A percentile compares a stretch with the other conserved stretches of the same genome.
Evolutionary conservation across 23 red algal genomes (phyloP).

Genomic region (Agarophyton chilense): DNA sequence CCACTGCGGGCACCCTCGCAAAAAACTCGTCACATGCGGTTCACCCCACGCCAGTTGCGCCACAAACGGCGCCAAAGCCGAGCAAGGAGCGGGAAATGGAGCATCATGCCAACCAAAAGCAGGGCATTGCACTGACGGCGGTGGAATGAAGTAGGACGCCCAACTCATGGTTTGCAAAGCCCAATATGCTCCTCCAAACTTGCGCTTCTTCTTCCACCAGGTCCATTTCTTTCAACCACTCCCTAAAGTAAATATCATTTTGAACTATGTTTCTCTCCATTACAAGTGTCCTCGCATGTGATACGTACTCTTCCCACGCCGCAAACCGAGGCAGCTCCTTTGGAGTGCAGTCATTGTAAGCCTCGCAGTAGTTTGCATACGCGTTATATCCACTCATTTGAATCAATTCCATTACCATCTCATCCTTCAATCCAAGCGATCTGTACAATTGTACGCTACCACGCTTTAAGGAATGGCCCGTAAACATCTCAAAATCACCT

Average conservation of each 20-base stretch:
- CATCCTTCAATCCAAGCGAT: slow-evolving; percentile 7
- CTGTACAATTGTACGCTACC: slow-evolving; percentile 7
- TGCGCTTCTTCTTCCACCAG: not conserved
- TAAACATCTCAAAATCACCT: slow-evolving; percentile 4
- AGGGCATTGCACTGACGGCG: not conserved
- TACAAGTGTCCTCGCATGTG: not conserved
- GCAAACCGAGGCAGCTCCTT: not conserved
- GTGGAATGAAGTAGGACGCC: not conserved
- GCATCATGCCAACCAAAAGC: not conserved
- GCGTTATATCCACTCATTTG: slow-evolving; percentile 36
- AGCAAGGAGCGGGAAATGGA: not conserved
- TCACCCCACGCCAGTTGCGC: too few species aligned
- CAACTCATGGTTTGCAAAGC: too few species aligned
- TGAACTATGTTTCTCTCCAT: not conserved
- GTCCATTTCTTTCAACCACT: not conserved
- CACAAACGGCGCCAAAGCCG: too few species aligned
- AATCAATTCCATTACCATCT: slow-evolving; percentile 23
- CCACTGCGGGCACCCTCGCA: too few species aligned
- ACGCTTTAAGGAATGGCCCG: slow-evolving; percentile 9
- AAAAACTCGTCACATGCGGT: not conserved
- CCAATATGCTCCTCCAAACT: too few species aligned
- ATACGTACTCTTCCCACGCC: not conserved
- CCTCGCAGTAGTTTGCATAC: slow-evolving; percentile 31
- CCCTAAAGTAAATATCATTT: not conserved
- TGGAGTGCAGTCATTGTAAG: slow-evolving; percentile 41